Evolutionary conservation across 2,329 filamentous ascomycete species (phyloP).

Genomic region (Trichoderma oligosporum): DNA sequence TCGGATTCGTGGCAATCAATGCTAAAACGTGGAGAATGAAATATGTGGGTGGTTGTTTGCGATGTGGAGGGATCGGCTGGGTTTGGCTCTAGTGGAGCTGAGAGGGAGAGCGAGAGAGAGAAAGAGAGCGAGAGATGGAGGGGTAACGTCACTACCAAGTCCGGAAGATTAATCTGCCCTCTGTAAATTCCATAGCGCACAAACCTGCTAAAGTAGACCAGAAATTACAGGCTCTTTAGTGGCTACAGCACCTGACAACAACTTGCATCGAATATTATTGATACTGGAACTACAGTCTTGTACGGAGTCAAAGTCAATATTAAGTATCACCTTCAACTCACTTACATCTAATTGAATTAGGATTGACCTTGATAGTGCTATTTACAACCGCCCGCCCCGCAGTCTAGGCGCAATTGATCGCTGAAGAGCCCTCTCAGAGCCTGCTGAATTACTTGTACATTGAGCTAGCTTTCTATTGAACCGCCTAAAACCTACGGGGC

Average conservation of each 20-base stretch:
- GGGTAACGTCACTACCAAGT: slow-evolving; percentile 20
- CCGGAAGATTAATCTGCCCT: slow-evolving; percentile 17
- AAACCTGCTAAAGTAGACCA: not conserved
- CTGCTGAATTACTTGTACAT: no score
- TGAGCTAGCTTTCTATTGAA: not conserved
- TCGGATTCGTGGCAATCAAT: slow-evolving; percentile 18
- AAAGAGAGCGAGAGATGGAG: slow-evolving; percentile 14
- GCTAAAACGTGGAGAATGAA: slow-evolving; percentile 18
- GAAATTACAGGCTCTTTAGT: not conserved
- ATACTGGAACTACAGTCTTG: no score
- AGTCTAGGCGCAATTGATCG: not conserved
- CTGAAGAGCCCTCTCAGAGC: not conserved
- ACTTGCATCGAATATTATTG: no score
- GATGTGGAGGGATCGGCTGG: slow-evolving; percentile 4
- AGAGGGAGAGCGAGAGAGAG: not conserved
- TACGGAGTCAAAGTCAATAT: no score
- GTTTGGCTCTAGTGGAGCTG: slow-evolving; percentile 14
- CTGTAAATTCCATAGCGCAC: no score
- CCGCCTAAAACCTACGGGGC: not conserved
- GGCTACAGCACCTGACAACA: not conserved
- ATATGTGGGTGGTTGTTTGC: not conserved
- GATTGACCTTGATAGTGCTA: no score
- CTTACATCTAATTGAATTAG: no score
- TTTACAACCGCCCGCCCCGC: no score
- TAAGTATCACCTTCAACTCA: no score